phyloP scores from a whole-genome alignment of 2,329 filamentous ascomycete genomes.

The Epicoccum sorghinum region DNA sequence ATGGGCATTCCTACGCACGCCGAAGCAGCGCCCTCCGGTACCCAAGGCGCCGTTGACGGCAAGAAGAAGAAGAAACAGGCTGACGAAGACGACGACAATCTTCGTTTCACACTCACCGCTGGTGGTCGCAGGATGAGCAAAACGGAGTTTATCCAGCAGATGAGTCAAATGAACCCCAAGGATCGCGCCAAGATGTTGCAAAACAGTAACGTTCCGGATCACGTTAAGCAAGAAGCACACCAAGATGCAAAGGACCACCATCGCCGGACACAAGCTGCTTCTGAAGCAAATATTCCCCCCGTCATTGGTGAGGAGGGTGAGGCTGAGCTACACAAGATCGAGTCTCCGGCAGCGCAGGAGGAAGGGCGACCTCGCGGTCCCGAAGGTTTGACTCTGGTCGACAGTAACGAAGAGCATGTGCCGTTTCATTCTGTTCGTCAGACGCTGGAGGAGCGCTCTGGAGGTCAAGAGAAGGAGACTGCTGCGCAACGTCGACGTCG shows the following conservation, averaged over 20 bases:
- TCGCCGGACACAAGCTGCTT: slow-evolving; percentile 39
- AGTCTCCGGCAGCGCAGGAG: slow-evolving; percentile 32
- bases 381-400: slow-evolving; percentile 52
- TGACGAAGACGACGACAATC: slow-evolving; percentile 71
- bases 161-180: slow-evolving; percentile 73
- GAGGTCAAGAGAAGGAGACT: slow-evolving; percentile 37
- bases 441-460: slow-evolving; percentile 37
- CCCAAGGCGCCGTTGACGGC: slow-evolving; percentile 10
- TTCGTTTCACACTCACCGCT: slow-evolving; percentile 77
- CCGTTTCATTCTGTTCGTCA: slow-evolving; percentile 55
- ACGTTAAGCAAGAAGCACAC: slow-evolving; percentile 54
- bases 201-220: slow-evolving; percentile 54
- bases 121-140: slow-evolving; percentile 79
- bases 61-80: slow-evolving; percentile 46
- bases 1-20: slow-evolving; percentile 49
- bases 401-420: slow-evolving; percentile 53
- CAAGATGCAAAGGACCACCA: slow-evolving; percentile 49
- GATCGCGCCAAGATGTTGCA: slow-evolving; percentile 61
- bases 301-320: slow-evolving; percentile 43
- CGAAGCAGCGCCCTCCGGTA: slow-evolving; percentile 32
- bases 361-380: slow-evolving; percentile 39
- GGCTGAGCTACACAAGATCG: slow-evolving; percentile 41
- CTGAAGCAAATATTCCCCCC: slow-evolving; percentile 37
- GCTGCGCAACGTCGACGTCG: slow-evolving; percentile 54
- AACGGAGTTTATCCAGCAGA: slow-evolving; percentile 76